These are phyloP conservation scores for Globisporangium okanoganense DNA, from an alignment of 352 stramenopile genomes.

Conservation along the genomic window DNA sequence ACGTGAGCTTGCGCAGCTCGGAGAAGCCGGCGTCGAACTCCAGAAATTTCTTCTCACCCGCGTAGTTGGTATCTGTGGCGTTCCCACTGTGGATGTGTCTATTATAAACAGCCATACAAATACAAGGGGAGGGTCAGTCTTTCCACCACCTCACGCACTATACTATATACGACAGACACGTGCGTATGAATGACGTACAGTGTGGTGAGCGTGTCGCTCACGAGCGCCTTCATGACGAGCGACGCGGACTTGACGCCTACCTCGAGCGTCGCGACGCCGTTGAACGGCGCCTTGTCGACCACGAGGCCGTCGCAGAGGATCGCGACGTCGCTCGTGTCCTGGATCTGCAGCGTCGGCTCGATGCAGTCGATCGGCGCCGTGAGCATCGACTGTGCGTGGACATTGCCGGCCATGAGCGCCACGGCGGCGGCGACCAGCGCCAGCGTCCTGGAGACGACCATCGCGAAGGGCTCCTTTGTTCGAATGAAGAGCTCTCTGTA, in stretches of 20 bases:
- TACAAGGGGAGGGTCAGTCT: not conserved
- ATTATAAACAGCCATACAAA: not conserved
- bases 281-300: slow-evolving; percentile 7
- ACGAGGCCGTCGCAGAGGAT: slow-evolving; percentile 6
- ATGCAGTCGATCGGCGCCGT: slow-evolving; percentile 12
- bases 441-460: not conserved
- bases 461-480: not conserved
- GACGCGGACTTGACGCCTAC: slow-evolving; percentile 9
- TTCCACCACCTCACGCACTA: not conserved
- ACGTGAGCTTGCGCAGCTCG: slow-evolving; percentile 10
- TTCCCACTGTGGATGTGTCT: slow-evolving; percentile 16
- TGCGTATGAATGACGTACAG: slow-evolving; percentile 3
- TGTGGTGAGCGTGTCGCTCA: slow-evolving; percentile 15
- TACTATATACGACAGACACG: too few relatives aligned
- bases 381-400: slow-evolving; percentile 9
- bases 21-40: slow-evolving; percentile 20
- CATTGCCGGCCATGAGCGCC: not conserved
- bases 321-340: slow-evolving; percentile 12
- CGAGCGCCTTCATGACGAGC: slow-evolving; percentile 14
- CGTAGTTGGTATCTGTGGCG: slow-evolving; percentile 1
- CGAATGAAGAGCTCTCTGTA: not conserved
- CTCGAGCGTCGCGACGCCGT: slow-evolving; percentile 9
- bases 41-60: not conserved
- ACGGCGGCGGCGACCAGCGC: not conserved
- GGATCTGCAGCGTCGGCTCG: slow-evolving; percentile 11